Percentiles rank a stretch among this genome's conserved stretches.
These are phyloP conservation scores for Filobasidium wieringae DNA, from an alignment of 768 basidiomycete species.

Conservation along the genomic window DNA sequence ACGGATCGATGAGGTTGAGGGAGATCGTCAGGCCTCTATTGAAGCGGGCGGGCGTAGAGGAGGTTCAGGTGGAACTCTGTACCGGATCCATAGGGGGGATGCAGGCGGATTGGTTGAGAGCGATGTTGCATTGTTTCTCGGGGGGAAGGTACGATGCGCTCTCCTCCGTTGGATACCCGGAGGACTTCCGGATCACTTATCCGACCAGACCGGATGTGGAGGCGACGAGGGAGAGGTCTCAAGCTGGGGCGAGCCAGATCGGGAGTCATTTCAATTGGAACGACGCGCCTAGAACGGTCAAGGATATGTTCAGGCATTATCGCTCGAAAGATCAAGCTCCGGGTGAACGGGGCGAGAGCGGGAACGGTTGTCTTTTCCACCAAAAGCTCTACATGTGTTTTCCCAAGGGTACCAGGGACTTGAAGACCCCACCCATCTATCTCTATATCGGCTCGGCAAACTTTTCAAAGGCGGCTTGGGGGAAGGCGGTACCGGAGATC, in stretches of 20 bases:
- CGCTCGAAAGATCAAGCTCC: conserved; percentile 10
- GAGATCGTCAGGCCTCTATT: conserved; percentile 9
- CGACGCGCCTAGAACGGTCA: not conserved
- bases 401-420: conserved; percentile 1
- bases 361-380: conserved; percentile 12
- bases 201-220: conserved; percentile 9
- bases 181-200: conserved; percentile 2
- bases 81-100: conserved; percentile 11
- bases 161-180: not conserved
- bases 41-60: not conserved
- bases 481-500: not conserved
- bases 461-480: conserved; percentile 13
- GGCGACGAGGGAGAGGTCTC: conserved; percentile 3
- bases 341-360: conserved; percentile 3
- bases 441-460: conserved; percentile 16
- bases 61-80: conserved; percentile 9
- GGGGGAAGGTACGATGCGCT: conserved; percentile 5
- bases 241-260: conserved; percentile 12
- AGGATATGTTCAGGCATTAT: conserved; percentile 12
- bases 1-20: conserved; percentile 9
- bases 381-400: conserved; percentile 11
- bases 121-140: conserved; percentile 12
- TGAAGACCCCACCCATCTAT: conserved; percentile 7
- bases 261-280: conserved; percentile 10
- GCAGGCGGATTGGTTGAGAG: conserved; percentile 6